These are phyloP conservation scores for Neofusicoccum ribis DNA, from an alignment of 2,329 filamentous ascomycete species.

Conservation along the genomic window DNA sequence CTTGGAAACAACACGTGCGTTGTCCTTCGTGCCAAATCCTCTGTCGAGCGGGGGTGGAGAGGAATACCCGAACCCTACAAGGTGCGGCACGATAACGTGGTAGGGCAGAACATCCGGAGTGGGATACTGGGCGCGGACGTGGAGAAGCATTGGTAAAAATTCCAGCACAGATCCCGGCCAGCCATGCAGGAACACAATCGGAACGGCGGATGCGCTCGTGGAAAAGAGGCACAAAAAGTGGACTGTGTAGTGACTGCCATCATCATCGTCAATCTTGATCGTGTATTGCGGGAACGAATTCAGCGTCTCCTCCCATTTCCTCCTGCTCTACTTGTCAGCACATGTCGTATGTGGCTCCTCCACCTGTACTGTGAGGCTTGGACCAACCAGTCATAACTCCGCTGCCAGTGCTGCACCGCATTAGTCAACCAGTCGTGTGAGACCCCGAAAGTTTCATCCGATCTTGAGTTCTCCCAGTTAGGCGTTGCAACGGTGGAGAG, in stretches of 20 bases:
- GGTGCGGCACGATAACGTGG: slow-evolving; percentile 57
- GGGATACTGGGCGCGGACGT: slow-evolving; percentile 51
- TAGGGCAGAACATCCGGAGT: slow-evolving; percentile 54
- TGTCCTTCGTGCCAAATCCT: slow-evolving; percentile 44
- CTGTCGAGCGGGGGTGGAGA: slow-evolving; percentile 46
- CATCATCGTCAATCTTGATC: slow-evolving; percentile 43
- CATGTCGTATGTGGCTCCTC: background rate
- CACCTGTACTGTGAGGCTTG: slow-evolving; percentile 3
- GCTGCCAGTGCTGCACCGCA: slow-evolving; percentile 38
- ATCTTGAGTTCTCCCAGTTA: slow-evolving; percentile 30
- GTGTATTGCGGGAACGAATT: slow-evolving; percentile 57
- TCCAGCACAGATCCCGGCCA: slow-evolving; percentile 59
- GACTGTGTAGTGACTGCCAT: slow-evolving; percentile 42
- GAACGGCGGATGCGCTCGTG: slow-evolving; percentile 51
- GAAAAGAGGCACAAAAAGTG: slow-evolving; percentile 61
- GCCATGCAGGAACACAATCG: slow-evolving; percentile 56
- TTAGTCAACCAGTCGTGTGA: slow-evolving; percentile 33
- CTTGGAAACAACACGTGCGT: slow-evolving; percentile 49
- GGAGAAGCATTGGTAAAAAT: slow-evolving; percentile 54
- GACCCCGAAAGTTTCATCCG: slow-evolving; percentile 31
- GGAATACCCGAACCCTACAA: slow-evolving; percentile 58
- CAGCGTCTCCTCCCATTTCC: slow-evolving; percentile 25
- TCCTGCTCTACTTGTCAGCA: background rate
- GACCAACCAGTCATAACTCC: slow-evolving; percentile 39
- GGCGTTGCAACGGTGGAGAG: slow-evolving; percentile 33